Conservation (phyloP, 768 basidiomycete genomes). For the Mycena vitilis region DNA sequence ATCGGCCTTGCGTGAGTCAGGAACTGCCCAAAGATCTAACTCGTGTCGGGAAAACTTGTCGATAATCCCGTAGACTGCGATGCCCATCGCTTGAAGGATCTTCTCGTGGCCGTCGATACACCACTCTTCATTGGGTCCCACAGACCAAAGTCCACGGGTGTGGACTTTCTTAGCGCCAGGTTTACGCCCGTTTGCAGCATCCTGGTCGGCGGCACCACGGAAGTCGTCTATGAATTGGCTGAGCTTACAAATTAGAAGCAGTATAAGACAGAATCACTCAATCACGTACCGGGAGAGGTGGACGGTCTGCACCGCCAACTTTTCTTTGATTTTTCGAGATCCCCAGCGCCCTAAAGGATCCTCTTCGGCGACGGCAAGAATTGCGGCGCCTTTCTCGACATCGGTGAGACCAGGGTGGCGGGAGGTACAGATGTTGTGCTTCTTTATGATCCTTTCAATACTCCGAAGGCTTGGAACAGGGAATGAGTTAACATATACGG, state of each 20-base stretch:
- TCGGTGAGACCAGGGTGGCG: slow-evolving; percentile 17
- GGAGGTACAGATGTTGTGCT: slow-evolving; percentile 1
- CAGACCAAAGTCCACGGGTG: slow-evolving; percentile 36
- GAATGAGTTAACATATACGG: neutral
- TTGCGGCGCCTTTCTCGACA: slow-evolving; percentile 10
- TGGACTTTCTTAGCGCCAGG: slow-evolving; percentile 40
- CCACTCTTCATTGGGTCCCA: slow-evolving; percentile 47
- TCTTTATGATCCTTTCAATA: slow-evolving; percentile 15
- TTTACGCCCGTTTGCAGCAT: slow-evolving; percentile 12
- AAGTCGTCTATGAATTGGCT: slow-evolving; percentile 13
- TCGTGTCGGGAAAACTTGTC: neutral
- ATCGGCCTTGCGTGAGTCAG: neutral
- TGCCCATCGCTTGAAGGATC: slow-evolving; percentile 30
- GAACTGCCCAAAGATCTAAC: neutral
- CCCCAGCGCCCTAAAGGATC: slow-evolving; percentile 23
- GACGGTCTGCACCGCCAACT: slow-evolving; percentile 3
- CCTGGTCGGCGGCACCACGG: neutral
- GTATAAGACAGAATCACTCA: neutral
- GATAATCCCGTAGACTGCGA: slow-evolving; percentile 38
- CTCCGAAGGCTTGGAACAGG: neutral
- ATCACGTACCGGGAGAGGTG: slow-evolving; percentile 15
- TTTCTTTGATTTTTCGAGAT: slow-evolving; percentile 18
- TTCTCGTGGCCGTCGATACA: slow-evolving; percentile 46
- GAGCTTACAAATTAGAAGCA: neutral
- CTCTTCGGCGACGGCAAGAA: slow-evolving; percentile 11